These are phyloP conservation scores for Helotiales sp. DNA, from an alignment of 2,329 filamentous ascomycete species.

Conservation along the genomic window DNA sequence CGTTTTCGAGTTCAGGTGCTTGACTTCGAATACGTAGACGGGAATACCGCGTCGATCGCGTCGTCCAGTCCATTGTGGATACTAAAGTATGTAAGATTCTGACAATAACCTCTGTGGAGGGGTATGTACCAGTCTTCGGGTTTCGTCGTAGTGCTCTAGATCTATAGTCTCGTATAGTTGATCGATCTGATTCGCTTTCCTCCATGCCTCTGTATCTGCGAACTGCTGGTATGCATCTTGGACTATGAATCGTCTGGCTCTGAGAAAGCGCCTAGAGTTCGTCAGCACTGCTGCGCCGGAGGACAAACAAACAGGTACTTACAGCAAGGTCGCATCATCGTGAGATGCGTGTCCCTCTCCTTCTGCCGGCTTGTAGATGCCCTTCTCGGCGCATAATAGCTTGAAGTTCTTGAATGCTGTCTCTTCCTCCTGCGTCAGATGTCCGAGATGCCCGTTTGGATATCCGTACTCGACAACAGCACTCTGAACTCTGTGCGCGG, in stretches of 20 bases:
- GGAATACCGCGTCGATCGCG: conserved; percentile 89
- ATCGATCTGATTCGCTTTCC: conserved; percentile 75
- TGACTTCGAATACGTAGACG: conserved; percentile 87
- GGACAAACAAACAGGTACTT: conserved; percentile 38
- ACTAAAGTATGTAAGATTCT: conserved; percentile 49
- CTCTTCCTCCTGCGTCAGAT: conserved; percentile 70
- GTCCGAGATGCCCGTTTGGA: conserved; percentile 77
- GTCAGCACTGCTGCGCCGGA: conserved; percentile 1
- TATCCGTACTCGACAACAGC: conserved; percentile 51
- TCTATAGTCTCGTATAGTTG: conserved; percentile 85
- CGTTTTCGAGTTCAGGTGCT: conserved; percentile 78
- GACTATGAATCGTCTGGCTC: conserved; percentile 78
- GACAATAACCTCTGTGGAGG: conserved; percentile 10
- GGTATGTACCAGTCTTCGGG: conserved; percentile 64
- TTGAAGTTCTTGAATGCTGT: conserved; percentile 73
- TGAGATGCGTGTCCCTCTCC: conserved; percentile 52
- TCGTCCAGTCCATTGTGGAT: conserved; percentile 92
- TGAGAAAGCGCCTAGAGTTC: conserved; percentile 71
- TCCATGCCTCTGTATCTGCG: conserved; percentile 85
- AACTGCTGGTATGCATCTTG: conserved; percentile 81
- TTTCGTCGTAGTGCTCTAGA: conserved; percentile 78
- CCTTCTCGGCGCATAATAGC: conserved; percentile 61
- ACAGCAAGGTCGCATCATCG: conserved; percentile 74
- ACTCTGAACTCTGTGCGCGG: conserved; percentile 35
- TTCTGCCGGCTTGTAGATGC: conserved; percentile 55